Evolutionary conservation across 2,329 filamentous ascomycete genomes (phyloP), one percentile per base, ranked within the genome.

Genomic region (Calonectria pauciramosa): DNA sequence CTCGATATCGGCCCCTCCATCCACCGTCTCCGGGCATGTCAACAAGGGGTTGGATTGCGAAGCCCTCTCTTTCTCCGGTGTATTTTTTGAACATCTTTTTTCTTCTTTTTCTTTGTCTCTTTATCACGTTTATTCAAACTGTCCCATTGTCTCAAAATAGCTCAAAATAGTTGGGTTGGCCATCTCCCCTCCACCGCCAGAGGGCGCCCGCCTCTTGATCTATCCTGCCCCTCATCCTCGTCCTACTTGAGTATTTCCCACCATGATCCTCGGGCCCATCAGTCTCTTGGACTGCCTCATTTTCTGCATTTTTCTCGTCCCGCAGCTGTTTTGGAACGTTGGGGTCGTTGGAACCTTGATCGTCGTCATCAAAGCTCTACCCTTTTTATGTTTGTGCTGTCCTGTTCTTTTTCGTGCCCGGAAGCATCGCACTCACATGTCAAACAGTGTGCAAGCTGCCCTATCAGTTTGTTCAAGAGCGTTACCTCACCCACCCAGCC

Each of bases 221-320:
- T 54, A 59, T 75, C 52, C 71, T 70, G 56, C 52, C 52, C 49
- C 66, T 49, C 60, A 68, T 64, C 49, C 36, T 44, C 36, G 41
- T 26, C 38, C 71, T n/a, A 56, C 59, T 63, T 65, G 69, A 76
- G 60, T n/a, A 47, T 70, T 38, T 52, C 54, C 65, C 71, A 86
- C 74, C 76, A 96, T 96, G 94, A 93, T 95, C 74, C 88, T 97
- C 52, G 90, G 91, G 44, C 92, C 93, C 72, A 91, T 97, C 56
- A 95, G 93, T 9, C 93, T 94, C 84, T 83, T 95, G 34, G 95
- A 97, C 86, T 96, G 94, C 86, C 72, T 93, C 36, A 91, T 93
- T 72, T 97, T 96, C 81, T 89, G 94, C 64, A 67, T 93, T 52
- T 93, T 95, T 80, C 89, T 96, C 18, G 87, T 91, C 4, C 94